Percentiles rank a stretch among this genome's conserved stretches.
These are phyloP conservation scores for Tremella mesenterica DNA, from an alignment of 768 basidiomycete genomes.

Conservation along the genomic window DNA sequence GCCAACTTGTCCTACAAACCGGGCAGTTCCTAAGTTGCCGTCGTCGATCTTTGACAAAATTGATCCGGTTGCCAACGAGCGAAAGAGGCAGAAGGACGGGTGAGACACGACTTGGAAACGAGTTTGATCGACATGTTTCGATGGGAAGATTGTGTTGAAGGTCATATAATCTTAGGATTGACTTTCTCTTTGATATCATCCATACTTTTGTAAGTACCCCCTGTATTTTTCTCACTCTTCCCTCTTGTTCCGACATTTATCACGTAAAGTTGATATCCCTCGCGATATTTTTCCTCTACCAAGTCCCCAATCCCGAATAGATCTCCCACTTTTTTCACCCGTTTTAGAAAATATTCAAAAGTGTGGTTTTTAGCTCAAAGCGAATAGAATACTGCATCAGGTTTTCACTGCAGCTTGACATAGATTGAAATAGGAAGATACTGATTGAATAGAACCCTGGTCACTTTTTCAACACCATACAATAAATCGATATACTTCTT, in stretches of 20 bases:
- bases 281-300: no score
- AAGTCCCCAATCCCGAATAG: background rate
- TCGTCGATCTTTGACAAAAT: no score
- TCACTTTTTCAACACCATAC: conserved; percentile 38
- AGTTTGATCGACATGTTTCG: background rate
- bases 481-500: conserved; percentile 35
- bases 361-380: no score
- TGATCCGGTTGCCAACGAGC: no score
- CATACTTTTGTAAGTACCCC: conserved; percentile 10
- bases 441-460: conserved; percentile 16
- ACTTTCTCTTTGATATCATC: conserved; percentile 1
- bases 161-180: conserved; percentile 15
- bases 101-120: no score
- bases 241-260: no score
- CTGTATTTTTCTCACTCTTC: no score
- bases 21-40: no score
- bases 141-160: conserved; percentile 13
- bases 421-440: background rate
- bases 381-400: background rate
- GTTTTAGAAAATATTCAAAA: no score
- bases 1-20: no score
- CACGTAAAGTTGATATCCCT: no score
- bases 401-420: background rate
- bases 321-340: background rate
- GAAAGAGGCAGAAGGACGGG: no score